Base-by-base conservation (phyloP, 75 land plant genomes). In the Cupressus sempervirens region DNA sequence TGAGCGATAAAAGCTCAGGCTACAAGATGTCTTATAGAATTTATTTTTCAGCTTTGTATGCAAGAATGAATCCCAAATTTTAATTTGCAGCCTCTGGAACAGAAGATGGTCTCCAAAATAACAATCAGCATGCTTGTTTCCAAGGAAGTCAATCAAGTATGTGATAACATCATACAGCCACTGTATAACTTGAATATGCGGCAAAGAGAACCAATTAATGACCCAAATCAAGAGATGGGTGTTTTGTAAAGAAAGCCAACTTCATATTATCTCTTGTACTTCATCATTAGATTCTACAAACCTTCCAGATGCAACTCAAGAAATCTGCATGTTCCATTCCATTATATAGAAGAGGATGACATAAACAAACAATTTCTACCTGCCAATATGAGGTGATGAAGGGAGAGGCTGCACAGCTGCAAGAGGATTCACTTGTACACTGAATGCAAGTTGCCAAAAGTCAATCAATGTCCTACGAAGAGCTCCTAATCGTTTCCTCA, bases 381-480 rank as follows among this genome's bases (percentile, higher is more conserved):
- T 82, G 18, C 58, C 38, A 62, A 84, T 83, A 20, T 29, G 82
- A n/a, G 53, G 23, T 65, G 90, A 53, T 65, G 88, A 73, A 48
- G 95, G 88, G 41, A 87, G 84, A 45, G 93, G 89, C 73, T 95
- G 95, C 82, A 92, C 89, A 38, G 95, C 94, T 84, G 97, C 97
- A 46, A 95, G 88, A 36, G 97, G 97, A 84, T 95, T 95, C 90
- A 94, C 87, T 84, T 95, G 97, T 52, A 92, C 89, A 87, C 89
- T 92, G 70, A 95, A 95, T 81, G 97, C 97, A 58, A 93, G 90
- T 68, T 90, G 91, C 95, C 95, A 95, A 82, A 91, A 73, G 82
- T 94, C 95, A 30, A 87, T 52, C 50, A 94, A 43, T 41, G 88
- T 92, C 76, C 48, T 77, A 41, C 46, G 46, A 77, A 77, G n/a